Percentiles rank a stretch among this genome's conserved stretches.
Evolutionary conservation across 2,329 filamentous ascomycete genomes (phyloP).

Genomic region (Ophiocordyceps robertsii): DNA sequence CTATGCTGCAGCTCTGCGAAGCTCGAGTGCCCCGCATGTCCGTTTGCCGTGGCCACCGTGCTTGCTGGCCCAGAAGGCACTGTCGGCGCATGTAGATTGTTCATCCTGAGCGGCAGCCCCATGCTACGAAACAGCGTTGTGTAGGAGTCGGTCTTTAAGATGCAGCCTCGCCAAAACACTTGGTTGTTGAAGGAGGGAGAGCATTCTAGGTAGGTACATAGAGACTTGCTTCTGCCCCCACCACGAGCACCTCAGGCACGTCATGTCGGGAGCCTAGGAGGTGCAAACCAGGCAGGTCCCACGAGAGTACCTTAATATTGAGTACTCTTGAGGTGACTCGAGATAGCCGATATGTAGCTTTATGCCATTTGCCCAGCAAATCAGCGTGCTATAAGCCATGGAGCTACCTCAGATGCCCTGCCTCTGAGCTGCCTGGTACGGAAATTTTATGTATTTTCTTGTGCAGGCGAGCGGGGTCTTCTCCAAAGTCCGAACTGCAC

Average conservation of each 20-base stretch:
- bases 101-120: slow-evolving; percentile 24
- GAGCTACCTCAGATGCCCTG: no score
- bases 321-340: no score
- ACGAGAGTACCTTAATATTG: no score
- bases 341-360: no score
- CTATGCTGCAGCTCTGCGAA: slow-evolving; percentile 70
- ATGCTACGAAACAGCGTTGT: slow-evolving; percentile 1
- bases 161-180: background rate
- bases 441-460: background rate
- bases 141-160: background rate
- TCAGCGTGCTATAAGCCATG: no score
- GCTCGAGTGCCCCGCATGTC: slow-evolving; percentile 49
- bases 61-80: slow-evolving; percentile 64
- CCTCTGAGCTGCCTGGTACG: background rate
- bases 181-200: background rate
- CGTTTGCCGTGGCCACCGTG: slow-evolving; percentile 39
- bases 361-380: no score
- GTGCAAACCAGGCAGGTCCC: no score
- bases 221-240: no score
- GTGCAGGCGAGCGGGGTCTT: background rate
- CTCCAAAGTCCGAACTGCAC: background rate
- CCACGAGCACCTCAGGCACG: no score
- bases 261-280: no score
- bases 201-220: no score
- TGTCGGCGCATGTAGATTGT: slow-evolving; percentile 44